Evolutionary conservation across 2,329 filamentous ascomycete genomes (phyloP), one percentile per base, ranked within the genome.

Genomic region (Dactylellina parvicollis): DNA sequence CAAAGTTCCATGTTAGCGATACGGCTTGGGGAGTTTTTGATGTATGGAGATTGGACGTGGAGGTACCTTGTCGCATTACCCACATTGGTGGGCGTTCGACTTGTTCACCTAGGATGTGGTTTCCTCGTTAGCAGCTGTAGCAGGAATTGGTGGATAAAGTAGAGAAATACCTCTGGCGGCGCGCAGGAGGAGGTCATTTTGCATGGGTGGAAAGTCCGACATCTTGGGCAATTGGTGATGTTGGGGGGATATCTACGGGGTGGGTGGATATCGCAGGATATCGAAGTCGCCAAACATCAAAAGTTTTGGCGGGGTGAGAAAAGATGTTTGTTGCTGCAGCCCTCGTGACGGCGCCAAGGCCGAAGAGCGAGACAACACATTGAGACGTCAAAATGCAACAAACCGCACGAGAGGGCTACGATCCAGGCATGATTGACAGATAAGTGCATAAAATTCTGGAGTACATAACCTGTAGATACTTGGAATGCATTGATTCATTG

Each of bases 1-100:
- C 9, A 20, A 4, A 20, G 18, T 22, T 44, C 9, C 40, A 4
- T 24, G n/a, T 34, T 62, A 34, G 16, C n/a, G 12, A 14, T 74
- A 50, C 62, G 8, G 52, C 12, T 30, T 46, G n/a, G 2, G 50
- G 14, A 8, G 24, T 32, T 42, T 42, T 55, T 32, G 30, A 38
- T 7, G 34, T 9, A 40, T n/a, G 54, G 47, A 46, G 56, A 47
- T 26, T n/a, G 22, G 22, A 9, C 16, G 36, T 32, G 61, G 77
- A 77, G 81, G 81, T 84, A 94, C 92, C 92, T 88, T 99, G 95
- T 82, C 95, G 91, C 95, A 99, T 99, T 80, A 99, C 92, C 95
- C 95, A 99, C 85, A 96, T 92, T 67, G 95, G 95, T 74, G 95
- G 91, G 76, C 95, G 89, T 82, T 97, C 92, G 76, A 98, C 91